Conservation (phyloP, 2,329 filamentous ascomycete species). For the Colletotrichum orchidophilum region DNA sequence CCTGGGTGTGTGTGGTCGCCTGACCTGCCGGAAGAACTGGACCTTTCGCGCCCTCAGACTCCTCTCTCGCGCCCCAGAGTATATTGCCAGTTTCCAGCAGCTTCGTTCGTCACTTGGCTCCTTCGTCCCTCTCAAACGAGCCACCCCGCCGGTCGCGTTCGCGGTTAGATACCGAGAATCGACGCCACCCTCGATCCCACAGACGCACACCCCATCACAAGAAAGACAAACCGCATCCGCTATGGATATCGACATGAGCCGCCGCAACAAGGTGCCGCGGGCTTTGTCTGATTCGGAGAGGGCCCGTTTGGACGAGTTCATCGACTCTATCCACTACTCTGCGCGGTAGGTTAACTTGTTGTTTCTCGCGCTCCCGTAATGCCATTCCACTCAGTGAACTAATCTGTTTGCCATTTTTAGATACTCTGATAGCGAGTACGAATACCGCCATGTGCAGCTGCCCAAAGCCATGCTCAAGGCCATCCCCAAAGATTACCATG, state of each 20-base stretch:
- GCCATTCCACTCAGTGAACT: neutral
- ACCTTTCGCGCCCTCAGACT: constrained; percentile 21
- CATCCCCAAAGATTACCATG: constrained; percentile 95
- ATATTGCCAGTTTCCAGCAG: constrained; percentile 11
- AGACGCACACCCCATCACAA: constrained; percentile 2
- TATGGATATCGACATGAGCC: constrained; percentile 77
- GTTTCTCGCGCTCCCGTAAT: neutral
- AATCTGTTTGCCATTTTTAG: constrained; percentile 55
- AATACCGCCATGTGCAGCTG: constrained; percentile 97
- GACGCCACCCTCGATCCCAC: constrained; percentile 27
- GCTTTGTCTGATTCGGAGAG: constrained; percentile 83
- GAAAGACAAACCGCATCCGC: constrained; percentile 22
- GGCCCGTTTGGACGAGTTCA: constrained; percentile 86
- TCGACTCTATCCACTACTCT: constrained; percentile 96
- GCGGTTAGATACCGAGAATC: constrained; percentile 22
- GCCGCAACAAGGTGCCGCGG: constrained; percentile 88
- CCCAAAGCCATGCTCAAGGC: constrained; percentile 98
- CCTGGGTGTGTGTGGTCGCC: constrained; percentile 22
- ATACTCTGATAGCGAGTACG: constrained; percentile 91
- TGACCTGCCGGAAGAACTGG: constrained; percentile 15
- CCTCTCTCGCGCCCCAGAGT: constrained; percentile 2
- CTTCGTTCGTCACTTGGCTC: constrained; percentile 11
- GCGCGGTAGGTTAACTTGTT: constrained; percentile 67
- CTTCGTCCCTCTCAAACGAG: neutral
- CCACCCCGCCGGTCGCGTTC: constrained; percentile 20